phyloP scores from a whole-genome alignment of 805 yeast genomes.

The Candida parachauliodes region DNA sequence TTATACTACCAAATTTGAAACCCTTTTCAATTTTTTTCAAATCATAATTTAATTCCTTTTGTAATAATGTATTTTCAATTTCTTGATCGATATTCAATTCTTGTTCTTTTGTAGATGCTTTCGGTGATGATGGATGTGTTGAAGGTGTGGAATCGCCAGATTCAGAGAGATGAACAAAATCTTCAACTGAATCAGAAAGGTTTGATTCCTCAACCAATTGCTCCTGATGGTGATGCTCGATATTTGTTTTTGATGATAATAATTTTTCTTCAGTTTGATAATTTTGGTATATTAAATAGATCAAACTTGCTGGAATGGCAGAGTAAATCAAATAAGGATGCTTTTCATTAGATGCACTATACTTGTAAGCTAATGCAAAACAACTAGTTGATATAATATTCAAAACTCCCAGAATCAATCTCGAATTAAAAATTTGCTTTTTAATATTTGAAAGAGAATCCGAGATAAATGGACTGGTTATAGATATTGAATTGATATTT shows the following conservation, averaged over 20 bases:
- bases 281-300: conserved; percentile 16
- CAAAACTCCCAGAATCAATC: conserved; percentile 25
- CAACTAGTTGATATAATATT: conserved; percentile 49
- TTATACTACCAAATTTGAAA: conserved; percentile 37
- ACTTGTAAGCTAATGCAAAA: conserved; percentile 52
- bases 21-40: conserved; percentile 29
- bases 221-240: neutral
- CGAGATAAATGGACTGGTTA: neutral
- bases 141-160: conserved; percentile 28
- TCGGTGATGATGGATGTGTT: conserved; percentile 25
- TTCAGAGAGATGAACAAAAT: conserved; percentile 39
- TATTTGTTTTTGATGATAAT: conserved; percentile 8
- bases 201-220: conserved; percentile 1
- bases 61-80: conserved; percentile 21
- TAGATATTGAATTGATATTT: conserved; percentile 8
- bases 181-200: conserved; percentile 20
- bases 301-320: conserved; percentile 46
- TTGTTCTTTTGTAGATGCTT: conserved; percentile 6
- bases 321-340: conserved; percentile 76
- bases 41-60: conserved; percentile 26
- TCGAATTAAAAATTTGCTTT: conserved; percentile 19
- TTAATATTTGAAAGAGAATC: conserved; percentile 11
- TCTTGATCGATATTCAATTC: conserved; percentile 20
- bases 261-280: conserved; percentile 16
- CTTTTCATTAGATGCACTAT: conserved; percentile 51